These are phyloP conservation scores for Dunaliella salina DNA, from an alignment of 163 green algal genomes.

Conservation along the genomic window DNA sequence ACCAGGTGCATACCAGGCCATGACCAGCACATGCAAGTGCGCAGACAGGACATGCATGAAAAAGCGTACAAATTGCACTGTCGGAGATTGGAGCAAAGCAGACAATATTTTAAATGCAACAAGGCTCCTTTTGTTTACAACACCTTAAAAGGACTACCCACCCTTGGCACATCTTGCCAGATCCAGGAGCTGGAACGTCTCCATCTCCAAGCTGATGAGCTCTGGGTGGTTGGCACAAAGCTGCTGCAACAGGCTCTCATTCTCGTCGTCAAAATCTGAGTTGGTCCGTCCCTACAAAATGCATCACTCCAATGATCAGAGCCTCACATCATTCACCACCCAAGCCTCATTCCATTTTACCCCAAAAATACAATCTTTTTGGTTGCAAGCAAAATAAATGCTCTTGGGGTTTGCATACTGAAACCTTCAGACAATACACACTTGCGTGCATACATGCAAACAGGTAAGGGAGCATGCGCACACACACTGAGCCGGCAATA, in stretches of 20 bases:
- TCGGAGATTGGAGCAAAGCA: too few relatives aligned
- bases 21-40: too few relatives aligned
- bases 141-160: neutral
- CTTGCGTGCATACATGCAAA: too few relatives aligned
- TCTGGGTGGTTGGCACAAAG: constrained; percentile 31
- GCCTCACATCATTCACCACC: neutral
- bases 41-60: too few relatives aligned
- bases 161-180: constrained; percentile 56
- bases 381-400: neutral
- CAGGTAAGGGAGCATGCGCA: too few relatives aligned
- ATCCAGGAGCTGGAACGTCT: constrained; percentile 72
- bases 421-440: too few relatives aligned
- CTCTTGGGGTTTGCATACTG: too few relatives aligned
- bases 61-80: too few relatives aligned
- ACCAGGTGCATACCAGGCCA: too few relatives aligned
- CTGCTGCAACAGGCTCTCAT: constrained; percentile 36
- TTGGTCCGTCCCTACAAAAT: constrained; percentile 36
- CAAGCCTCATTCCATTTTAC: neutral
- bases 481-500: too few relatives aligned
- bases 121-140: too few relatives aligned
- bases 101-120: too few relatives aligned
- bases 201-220: constrained; percentile 67
- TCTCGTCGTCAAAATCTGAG: constrained; percentile 52
- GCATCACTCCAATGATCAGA: neutral
- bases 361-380: neutral